phyloP scores from a whole-genome alignment of 1,284 basidiomycete genomes.

The Flammula alnicola region DNA sequence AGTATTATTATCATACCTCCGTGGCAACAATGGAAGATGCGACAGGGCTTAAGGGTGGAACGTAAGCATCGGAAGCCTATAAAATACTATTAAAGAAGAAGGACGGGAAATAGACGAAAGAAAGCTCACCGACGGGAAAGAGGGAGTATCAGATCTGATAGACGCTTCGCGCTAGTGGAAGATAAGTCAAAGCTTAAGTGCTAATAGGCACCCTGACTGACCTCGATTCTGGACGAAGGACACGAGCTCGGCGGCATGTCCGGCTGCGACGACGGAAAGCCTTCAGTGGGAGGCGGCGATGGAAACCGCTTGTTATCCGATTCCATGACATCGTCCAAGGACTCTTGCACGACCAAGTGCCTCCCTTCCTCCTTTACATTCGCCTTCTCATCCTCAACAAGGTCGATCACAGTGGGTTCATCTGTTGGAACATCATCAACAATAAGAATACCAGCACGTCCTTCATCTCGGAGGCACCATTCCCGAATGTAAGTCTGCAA shows the following conservation, averaged over 20 bases:
- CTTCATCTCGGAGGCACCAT: slow-evolving; percentile 58
- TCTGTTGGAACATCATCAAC: too few relatives aligned
- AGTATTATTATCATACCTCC: slow-evolving; percentile 17
- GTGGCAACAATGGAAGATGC: slow-evolving; percentile 11
- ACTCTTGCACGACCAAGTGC: neutral
- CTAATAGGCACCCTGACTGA: slow-evolving; percentile 2
- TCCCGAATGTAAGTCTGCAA: slow-evolving; percentile 49
- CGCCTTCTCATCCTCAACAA: too few relatives aligned
- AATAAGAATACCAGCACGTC: slow-evolving; percentile 20
- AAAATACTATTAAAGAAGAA: slow-evolving; percentile 1
- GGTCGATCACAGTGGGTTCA: too few relatives aligned
- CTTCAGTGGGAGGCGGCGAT: slow-evolving; percentile 14
- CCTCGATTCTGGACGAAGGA: slow-evolving; percentile 14
- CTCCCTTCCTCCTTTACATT: neutral
- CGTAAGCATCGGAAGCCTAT: neutral
- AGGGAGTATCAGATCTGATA: slow-evolving; percentile 3
- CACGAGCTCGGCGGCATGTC: slow-evolving; percentile 23
- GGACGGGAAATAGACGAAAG: neutral
- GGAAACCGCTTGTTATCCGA: slow-evolving; percentile 1
- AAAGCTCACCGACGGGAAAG: slow-evolving; percentile 1
- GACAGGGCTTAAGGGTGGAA: slow-evolving; percentile 5
- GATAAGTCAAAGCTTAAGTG: neutral
- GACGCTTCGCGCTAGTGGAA: slow-evolving; percentile 15
- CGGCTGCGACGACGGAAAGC: slow-evolving; percentile 20
- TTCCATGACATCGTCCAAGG: slow-evolving; percentile 10